Percentiles rank a stretch among this genome's conserved stretches.
phyloP scores from a whole-genome alignment of 192 early-diverging fungal genomes.

The Backusella westeae region DNA sequence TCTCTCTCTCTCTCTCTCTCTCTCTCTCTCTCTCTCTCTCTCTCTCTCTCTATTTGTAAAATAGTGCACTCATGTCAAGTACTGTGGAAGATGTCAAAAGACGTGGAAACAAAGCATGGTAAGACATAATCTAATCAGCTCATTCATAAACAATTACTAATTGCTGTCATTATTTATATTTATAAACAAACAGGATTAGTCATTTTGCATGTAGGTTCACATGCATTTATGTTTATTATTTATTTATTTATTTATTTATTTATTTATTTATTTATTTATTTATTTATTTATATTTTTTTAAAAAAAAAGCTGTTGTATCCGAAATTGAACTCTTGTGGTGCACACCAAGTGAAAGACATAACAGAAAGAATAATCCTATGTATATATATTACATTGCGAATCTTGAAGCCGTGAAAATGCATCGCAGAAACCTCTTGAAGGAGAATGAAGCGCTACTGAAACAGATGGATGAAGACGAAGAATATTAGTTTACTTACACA shows the following conservation, averaged over 20 bases:
- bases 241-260: not conserved
- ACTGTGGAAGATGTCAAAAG: slow-evolving; percentile 7
- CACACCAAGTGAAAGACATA: not conserved
- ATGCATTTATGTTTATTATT: not conserved
- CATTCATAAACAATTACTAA: not conserved
- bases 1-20: too few species aligned
- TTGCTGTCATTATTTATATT: not conserved
- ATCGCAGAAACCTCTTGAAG: not conserved
- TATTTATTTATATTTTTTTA: not conserved
- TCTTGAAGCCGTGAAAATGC: not conserved
- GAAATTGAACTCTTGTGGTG: slow-evolving; percentile 23
- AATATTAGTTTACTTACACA: not conserved
- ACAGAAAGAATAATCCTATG: slow-evolving; percentile 6
- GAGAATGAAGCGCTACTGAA: not conserved
- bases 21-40: too few species aligned
- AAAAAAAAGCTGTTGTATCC: not conserved
- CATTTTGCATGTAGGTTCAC: slow-evolving; percentile 17
- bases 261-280: not conserved
- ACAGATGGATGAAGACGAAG: not conserved
- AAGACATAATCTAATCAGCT: not conserved
- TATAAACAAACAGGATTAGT: not conserved
- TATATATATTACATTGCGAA: slow-evolving; percentile 21
- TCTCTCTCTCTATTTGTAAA: not conserved
- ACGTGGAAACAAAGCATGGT: slow-evolving; percentile 12
- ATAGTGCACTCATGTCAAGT: slow-evolving; percentile 18